Conservation (phyloP, 345 rosid species). For the Jatropha curcas region DNA sequence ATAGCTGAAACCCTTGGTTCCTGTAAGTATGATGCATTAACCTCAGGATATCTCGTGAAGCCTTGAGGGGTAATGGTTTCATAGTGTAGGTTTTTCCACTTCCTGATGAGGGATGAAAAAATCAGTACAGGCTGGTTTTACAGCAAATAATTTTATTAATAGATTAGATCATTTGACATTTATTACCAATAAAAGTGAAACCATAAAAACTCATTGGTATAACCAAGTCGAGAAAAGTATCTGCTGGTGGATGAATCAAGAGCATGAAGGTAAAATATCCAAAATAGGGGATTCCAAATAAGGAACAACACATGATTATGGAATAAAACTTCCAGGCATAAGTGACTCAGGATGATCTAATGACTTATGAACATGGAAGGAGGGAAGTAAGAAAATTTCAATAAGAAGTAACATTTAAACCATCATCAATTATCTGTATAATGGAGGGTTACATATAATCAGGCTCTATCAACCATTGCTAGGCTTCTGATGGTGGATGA, state of each 20-base stretch:
- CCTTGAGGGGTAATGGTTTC: slow-evolving; percentile 95
- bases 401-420: too few relatives aligned
- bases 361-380: background rate
- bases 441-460: too few relatives aligned
- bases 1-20: slow-evolving; percentile 91
- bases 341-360: background rate
- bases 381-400: too few relatives aligned
- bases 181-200: background rate
- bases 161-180: background rate
- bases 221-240: background rate
- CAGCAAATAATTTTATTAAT: background rate
- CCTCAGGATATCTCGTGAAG: slow-evolving; percentile 91
- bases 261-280: background rate
- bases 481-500: too few relatives aligned
- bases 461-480: too few relatives aligned
- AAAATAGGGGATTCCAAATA: background rate
- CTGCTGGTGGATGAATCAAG: background rate
- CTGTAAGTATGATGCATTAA: slow-evolving; percentile 95
- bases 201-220: background rate
- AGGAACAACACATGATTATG: background rate
- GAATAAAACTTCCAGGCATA: background rate
- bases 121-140: slow-evolving; percentile 8
- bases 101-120: slow-evolving; percentile 45
- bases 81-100: slow-evolving; percentile 97
- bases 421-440: too few relatives aligned